Evolutionary conservation across 148 eudicot genomes (phyloP).

Genomic region (Bassia scoparia): DNA sequence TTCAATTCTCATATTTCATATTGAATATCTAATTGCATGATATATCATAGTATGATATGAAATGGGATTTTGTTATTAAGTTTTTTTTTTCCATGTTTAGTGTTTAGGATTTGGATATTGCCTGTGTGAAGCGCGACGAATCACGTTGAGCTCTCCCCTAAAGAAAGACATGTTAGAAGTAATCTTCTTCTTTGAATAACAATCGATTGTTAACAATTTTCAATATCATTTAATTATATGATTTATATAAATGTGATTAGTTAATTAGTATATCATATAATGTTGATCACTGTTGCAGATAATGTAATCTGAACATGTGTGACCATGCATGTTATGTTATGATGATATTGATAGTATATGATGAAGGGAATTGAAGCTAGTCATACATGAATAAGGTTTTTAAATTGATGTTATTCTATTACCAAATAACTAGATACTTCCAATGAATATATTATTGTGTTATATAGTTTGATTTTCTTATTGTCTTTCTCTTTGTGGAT

Average conservation of each 20-base stretch:
- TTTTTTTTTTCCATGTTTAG: neutral
- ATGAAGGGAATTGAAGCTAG: too few relatives aligned
- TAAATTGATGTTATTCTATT: too few relatives aligned
- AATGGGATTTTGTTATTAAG: neutral
- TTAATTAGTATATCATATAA: too few relatives aligned
- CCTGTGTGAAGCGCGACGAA: conserved; percentile 95
- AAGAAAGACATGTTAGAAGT: conserved; percentile 93
- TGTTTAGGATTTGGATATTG: conserved; percentile 84
- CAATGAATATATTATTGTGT: neutral
- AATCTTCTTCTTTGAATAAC: conserved; percentile 5
- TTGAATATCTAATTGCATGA: neutral
- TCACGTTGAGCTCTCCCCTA: conserved; percentile 86
- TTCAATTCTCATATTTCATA: neutral
- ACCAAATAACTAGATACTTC: too few relatives aligned
- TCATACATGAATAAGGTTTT: neutral
- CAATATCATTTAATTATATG: too few relatives aligned
- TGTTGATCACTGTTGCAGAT: neutral
- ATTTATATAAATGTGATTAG: too few relatives aligned
- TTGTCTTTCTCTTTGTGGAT: conserved; percentile 15
- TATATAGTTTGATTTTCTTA: neutral
- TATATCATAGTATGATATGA: neutral
- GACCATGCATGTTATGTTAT: conserved; percentile 3
- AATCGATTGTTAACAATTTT: neutral
- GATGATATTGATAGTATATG: too few relatives aligned
- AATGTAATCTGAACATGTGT: conserved; percentile 7